phyloP scores from a whole-genome alignment of 2,329 filamentous ascomycete genomes.

The Xylariaceae sp. region DNA sequence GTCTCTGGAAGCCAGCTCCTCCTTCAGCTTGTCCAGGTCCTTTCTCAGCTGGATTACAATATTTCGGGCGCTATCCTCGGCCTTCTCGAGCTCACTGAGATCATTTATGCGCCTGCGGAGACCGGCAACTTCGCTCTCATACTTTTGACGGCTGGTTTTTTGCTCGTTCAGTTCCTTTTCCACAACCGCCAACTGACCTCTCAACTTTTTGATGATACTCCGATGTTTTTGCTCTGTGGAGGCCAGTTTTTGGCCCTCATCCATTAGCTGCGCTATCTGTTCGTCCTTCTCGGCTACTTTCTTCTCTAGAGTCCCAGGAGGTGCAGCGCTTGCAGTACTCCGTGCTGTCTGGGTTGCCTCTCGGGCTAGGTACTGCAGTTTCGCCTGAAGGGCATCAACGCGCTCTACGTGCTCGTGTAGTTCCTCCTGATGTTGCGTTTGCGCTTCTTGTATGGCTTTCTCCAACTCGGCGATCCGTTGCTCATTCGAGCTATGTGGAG shows the following conservation, averaged over 20 bases:
- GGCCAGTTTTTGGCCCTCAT: slow-evolving; percentile 86
- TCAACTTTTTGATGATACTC: slow-evolving; percentile 76
- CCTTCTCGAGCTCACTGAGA: slow-evolving; percentile 52
- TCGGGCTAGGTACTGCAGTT: slow-evolving; percentile 81
- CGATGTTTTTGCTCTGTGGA: slow-evolving; percentile 82
- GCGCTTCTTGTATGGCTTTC: slow-evolving; percentile 31
- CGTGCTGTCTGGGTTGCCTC: slow-evolving; percentile 74
- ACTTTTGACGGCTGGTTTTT: slow-evolving; percentile 55
- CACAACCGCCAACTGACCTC: slow-evolving; percentile 58
- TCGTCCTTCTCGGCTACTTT: slow-evolving; percentile 86
- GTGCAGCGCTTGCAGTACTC: slow-evolving; percentile 58
- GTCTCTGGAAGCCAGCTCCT: slow-evolving; percentile 60
- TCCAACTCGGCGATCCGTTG: slow-evolving; percentile 34
- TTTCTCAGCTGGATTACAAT: slow-evolving; percentile 24
- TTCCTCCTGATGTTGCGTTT: slow-evolving; percentile 70
- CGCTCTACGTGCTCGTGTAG: slow-evolving; percentile 78
- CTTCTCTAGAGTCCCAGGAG: slow-evolving; percentile 64
- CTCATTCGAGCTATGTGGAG: slow-evolving; percentile 33
- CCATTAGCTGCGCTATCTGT: slow-evolving; percentile 82
- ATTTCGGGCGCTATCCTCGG: slow-evolving; percentile 36
- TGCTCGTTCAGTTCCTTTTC: slow-evolving; percentile 62
- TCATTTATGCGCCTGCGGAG: slow-evolving; percentile 45
- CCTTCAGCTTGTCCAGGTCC: slow-evolving; percentile 53
- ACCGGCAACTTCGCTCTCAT: slow-evolving; percentile 43
- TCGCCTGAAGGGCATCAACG: slow-evolving; percentile 87